A percentile compares a stretch with the other conserved stretches of the same genome.
Conservation (phyloP, 768 basidiomycete genomes). For the Tubosaeta brunneosetosa region DNA sequence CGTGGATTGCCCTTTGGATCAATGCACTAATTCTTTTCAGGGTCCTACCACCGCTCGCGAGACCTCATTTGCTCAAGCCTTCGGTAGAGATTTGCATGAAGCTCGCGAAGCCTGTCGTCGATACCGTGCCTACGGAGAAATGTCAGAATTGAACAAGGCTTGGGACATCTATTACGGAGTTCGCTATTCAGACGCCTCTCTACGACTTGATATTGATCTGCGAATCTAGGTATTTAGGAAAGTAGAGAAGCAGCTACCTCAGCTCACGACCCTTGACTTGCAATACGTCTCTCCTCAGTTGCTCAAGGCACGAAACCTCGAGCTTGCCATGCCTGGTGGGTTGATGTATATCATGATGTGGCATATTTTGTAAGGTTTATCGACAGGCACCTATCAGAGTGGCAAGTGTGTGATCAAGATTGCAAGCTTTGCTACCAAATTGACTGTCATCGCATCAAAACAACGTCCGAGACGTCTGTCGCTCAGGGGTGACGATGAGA, state of each 20-base stretch:
- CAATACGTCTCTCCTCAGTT: conserved; percentile 96
- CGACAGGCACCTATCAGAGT: conserved; percentile 83
- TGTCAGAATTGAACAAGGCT: conserved; percentile 88
- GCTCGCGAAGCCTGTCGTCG: conserved; percentile 88
- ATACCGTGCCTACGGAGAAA: conserved; percentile 82
- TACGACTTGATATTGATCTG: neutral
- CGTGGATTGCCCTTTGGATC: neutral
- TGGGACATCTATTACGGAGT: conserved; percentile 99
- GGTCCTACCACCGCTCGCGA: conserved; percentile 93
- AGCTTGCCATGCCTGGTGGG: conserved; percentile 91
- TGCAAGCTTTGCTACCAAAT: conserved; percentile 77
- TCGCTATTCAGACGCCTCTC: conserved; percentile 21
- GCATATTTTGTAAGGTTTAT: neutral
- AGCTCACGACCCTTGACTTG: conserved; percentile 84
- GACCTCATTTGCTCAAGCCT: conserved; percentile 90
- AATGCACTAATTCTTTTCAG: conserved; percentile 35
- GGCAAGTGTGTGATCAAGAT: conserved; percentile 83
- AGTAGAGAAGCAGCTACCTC: conserved; percentile 89
- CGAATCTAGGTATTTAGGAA: conserved; percentile 81
- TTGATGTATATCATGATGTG: neutral
- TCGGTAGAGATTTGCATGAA: conserved; percentile 87
- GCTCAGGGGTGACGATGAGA: conserved; percentile 85
- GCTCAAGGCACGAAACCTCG: conserved; percentile 82
- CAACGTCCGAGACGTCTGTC: conserved; percentile 89
- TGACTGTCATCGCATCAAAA: conserved; percentile 94